Percentiles rank a stretch among this genome's conserved stretches.
These are phyloP conservation scores for Sclerotinia minor DNA, from an alignment of 2,329 filamentous ascomycete genomes.

Conservation along the genomic window DNA sequence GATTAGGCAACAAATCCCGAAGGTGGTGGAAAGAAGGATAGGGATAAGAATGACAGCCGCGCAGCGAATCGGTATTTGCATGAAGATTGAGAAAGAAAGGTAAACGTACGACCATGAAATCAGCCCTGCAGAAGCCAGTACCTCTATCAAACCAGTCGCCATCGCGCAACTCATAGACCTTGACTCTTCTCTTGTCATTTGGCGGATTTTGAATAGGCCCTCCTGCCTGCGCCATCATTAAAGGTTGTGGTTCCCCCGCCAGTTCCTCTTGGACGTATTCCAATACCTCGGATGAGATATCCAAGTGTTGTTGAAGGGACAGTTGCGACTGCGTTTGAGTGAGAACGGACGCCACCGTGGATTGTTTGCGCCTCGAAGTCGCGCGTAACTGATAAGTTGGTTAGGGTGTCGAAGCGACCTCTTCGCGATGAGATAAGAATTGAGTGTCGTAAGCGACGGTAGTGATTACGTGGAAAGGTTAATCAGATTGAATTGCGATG, in stretches of 20 bases:
- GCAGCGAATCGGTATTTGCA: neutral
- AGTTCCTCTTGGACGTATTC: constrained; percentile 51
- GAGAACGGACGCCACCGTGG: constrained; percentile 38
- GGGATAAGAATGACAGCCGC: constrained; percentile 1
- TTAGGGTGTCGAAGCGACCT: constrained; percentile 7
- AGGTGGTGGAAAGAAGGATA: constrained; percentile 16
- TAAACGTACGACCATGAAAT: constrained; percentile 38
- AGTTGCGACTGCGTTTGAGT: constrained; percentile 45
- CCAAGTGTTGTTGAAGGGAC: constrained; percentile 61
- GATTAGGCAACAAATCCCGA: constrained; percentile 37
- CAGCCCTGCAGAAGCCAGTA: constrained; percentile 88
- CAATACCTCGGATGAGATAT: constrained; percentile 55
- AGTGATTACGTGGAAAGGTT: neutral
- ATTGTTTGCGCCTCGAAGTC: constrained; percentile 29
- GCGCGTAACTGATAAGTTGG: constrained; percentile 27
- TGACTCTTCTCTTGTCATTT: constrained; percentile 76
- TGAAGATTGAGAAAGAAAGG: constrained; percentile 18
- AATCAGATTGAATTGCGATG: constrained; percentile 26
- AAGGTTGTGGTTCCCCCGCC: constrained; percentile 59
- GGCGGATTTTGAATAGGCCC: constrained; percentile 50
- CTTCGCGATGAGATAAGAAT: neutral
- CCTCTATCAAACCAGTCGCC: constrained; percentile 99
- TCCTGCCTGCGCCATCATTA: constrained; percentile 72
- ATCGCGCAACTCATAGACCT: constrained; percentile 97
- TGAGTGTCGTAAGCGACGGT: neutral